Conservation (phyloP, 805 yeast species). For the Ogataea trehalophila region DNA sequence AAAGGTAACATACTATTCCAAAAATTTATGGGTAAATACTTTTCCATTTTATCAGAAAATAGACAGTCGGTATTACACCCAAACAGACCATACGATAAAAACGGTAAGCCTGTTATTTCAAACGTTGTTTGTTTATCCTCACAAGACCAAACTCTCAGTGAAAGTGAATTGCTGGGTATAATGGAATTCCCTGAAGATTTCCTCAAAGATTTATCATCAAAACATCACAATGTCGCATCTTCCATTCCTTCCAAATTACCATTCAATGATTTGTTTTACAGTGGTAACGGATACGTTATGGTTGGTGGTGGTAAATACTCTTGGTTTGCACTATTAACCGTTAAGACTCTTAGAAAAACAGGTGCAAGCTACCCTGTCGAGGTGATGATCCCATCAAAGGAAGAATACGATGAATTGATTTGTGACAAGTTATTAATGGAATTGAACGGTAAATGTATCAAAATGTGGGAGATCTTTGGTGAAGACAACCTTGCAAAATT, state of each 20-base stretch:
- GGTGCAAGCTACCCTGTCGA: slow-evolving; percentile 37
- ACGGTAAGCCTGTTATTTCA: slow-evolving; percentile 21
- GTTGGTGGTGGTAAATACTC: slow-evolving; percentile 36
- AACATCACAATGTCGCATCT: slow-evolving; percentile 40
- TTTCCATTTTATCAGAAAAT: slow-evolving; percentile 7
- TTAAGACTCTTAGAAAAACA: slow-evolving; percentile 34
- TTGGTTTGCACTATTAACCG: slow-evolving; percentile 31
- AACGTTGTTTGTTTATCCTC: slow-evolving; percentile 14
- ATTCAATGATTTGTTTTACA: slow-evolving; percentile 11
- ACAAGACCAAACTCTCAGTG: slow-evolving; percentile 7
- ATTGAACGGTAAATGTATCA: slow-evolving; percentile 35
- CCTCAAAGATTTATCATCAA: slow-evolving; percentile 34
- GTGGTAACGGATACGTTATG: slow-evolving; percentile 26
- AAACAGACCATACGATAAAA: slow-evolving; percentile 9
- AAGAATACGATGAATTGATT: slow-evolving; percentile 32
- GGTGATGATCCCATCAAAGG: slow-evolving; percentile 31
- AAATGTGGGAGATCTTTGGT: slow-evolving; percentile 32
- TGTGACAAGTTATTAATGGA: slow-evolving; percentile 34
- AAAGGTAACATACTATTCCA: slow-evolving; percentile 4
- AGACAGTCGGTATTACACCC: slow-evolving; percentile 13
- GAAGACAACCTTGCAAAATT: slow-evolving; percentile 15
- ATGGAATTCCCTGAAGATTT: slow-evolving; percentile 28
- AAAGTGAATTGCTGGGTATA: slow-evolving; percentile 2
- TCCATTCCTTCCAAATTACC: slow-evolving; percentile 39
- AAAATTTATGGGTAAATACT: slow-evolving; percentile 9